These are phyloP conservation scores for Blastobotrys mokoenaii DNA, from an alignment of 805 yeast species.

Conservation along the genomic window DNA sequence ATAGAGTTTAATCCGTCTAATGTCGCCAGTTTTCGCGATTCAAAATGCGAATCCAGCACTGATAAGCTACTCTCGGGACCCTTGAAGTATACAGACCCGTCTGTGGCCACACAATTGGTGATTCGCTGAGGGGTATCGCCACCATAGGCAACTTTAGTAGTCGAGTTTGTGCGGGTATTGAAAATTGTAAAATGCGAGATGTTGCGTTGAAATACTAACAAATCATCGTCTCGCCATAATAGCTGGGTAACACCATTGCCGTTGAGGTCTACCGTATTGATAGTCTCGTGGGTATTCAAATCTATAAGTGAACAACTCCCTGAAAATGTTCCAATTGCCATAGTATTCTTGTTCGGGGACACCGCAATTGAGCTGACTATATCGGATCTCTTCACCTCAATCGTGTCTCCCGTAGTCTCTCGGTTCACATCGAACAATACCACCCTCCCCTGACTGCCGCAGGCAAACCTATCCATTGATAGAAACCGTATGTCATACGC, in stretches of 20 bases:
- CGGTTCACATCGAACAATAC: slow-evolving; percentile 10
- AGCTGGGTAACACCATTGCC: slow-evolving; percentile 17
- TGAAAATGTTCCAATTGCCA: slow-evolving; percentile 8
- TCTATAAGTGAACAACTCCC: slow-evolving; percentile 7
- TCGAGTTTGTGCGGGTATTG: neutral
- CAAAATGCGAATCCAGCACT: no score
- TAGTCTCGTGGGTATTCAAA: neutral
- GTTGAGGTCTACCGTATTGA: neutral
- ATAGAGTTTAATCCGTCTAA: no score
- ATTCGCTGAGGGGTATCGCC: no score
- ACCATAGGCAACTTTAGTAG: neutral
- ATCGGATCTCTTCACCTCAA: no score
- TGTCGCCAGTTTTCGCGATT: no score
- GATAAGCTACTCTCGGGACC: no score
- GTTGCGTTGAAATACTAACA: slow-evolving; percentile 4
- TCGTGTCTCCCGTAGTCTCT: no score
- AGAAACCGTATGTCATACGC: slow-evolving; percentile 6
- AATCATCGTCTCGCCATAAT: slow-evolving; percentile 14
- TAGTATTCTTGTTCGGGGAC: neutral
- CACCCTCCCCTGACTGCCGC: slow-evolving; percentile 8
- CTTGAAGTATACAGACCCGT: no score
- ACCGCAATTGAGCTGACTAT: no score
- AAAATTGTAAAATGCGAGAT: neutral
- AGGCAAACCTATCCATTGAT: slow-evolving; percentile 2
- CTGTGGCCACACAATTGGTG: no score